Evolutionary conservation across 2,329 filamentous ascomycete species (phyloP), one percentile per base, ranked within the genome.

Genomic region (Pleomassaria siparia): DNA sequence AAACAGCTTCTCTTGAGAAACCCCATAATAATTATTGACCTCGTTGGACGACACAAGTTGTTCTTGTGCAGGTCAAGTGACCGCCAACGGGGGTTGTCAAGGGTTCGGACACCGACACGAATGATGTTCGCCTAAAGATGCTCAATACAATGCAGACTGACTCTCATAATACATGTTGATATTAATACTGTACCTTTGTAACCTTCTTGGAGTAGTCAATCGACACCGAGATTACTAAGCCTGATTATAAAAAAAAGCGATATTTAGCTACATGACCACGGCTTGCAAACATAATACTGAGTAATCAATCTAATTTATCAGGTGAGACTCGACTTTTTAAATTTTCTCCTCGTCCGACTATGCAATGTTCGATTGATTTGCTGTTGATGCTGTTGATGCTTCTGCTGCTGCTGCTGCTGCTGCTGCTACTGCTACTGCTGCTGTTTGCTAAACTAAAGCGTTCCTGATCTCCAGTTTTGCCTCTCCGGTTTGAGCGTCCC

Each of bases 401-500:
- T 43, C 40, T 26, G 13, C 26, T 20, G 20, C 13, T 18, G 29
- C 11, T 26, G 12, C 21, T 26, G 13, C 26, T 20, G 20, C 13
- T 18, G 29, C 11, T 26, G 12, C 21, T n/a, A n/a, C n/a, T n/a
- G n/a, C n/a, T n/a, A n/a, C n/a, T n/a, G n/a, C n/a, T 7, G 32
- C 25, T 29, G 35, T 13, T 42, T 24, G 39, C 45, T 46, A 69
- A 33, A 62, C 55, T 64, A 86, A 70, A 41, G 82, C 82, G 69
- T 89, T 78, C 49, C 72, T 74, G 57, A 95, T 82, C 73, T 89
- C 83, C 54, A 95, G 71, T 55, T 80, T 82, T 45, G 88, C 79
- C 54, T 73, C 73, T n/a, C 82, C 84, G 42, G 76, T 79, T 51
- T 78, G 74, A 55, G 73, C 74, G 43, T 80, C 76, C 50, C 69